Evolutionary conservation across 371 early-diverging fungal species (phyloP).

Genomic region (Lichtheimia corymbifera): DNA sequence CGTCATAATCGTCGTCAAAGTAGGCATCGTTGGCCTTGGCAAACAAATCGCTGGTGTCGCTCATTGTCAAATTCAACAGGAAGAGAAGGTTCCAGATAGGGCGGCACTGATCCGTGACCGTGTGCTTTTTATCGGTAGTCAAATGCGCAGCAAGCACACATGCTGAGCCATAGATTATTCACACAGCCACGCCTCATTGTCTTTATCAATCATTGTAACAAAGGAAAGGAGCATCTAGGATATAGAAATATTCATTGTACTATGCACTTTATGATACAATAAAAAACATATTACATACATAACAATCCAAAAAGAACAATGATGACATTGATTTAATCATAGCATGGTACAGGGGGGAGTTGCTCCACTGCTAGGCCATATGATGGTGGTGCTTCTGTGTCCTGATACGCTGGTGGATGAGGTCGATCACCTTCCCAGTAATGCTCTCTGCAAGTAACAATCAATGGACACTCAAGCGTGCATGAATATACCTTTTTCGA

Average conservation of each 20-base stretch:
- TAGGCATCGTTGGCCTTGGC: conserved; percentile 86
- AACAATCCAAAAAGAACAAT: no score
- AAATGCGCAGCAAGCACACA: no score
- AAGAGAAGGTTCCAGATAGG: conserved; percentile 1
- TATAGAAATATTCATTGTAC: no score
- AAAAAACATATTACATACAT: no score
- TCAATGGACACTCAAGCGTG: conserved; percentile 37
- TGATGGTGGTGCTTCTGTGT: conserved; percentile 36
- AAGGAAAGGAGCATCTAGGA: no score
- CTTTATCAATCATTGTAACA: no score
- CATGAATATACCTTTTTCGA: conserved; percentile 16
- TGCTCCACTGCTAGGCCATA: conserved; percentile 31
- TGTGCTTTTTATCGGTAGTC: background rate
- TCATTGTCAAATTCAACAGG: background rate
- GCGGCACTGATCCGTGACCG: background rate
- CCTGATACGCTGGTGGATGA: conserved; percentile 31
- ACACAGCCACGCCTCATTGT: no score
- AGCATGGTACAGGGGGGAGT: conserved; percentile 38
- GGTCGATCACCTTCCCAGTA: conserved; percentile 28
- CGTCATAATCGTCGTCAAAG: conserved; percentile 75
- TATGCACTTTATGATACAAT: no score
- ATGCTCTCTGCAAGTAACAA: conserved; percentile 42
- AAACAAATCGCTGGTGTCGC: conserved; percentile 70
- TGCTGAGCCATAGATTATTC: no score
- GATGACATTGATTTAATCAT: conserved; percentile 5